Conservation (phyloP, 495 filamentous ascomycete species). For the Copromyces sp. region DNA sequence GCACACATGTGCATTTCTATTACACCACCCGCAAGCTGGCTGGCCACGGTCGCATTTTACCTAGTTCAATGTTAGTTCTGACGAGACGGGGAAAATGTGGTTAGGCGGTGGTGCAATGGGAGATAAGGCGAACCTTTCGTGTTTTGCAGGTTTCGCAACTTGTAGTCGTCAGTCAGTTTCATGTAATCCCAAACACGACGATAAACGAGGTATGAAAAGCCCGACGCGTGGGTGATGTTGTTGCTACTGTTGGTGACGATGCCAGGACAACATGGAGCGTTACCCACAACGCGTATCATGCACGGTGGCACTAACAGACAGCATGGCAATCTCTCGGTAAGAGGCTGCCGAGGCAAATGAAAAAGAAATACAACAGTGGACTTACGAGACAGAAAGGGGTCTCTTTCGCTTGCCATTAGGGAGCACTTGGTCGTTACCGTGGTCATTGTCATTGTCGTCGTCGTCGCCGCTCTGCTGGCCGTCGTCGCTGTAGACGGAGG, state of each 20-base stretch:
- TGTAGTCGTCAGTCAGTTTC: not conserved
- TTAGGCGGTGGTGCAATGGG: not conserved
- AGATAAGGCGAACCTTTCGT: not conserved
- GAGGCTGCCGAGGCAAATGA: not conserved
- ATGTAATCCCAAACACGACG: not conserved
- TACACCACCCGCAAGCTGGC: slow-evolving; percentile 82
- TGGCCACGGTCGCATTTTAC: slow-evolving; percentile 77
- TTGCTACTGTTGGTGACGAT: not conserved
- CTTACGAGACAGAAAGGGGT: slow-evolving; percentile 49
- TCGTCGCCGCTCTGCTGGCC: slow-evolving; percentile 30
- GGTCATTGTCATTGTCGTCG: slow-evolving; percentile 32
- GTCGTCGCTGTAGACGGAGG: slow-evolving; percentile 17
- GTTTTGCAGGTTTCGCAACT: not conserved
- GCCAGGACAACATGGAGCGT: not conserved
- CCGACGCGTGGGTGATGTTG: not conserved
- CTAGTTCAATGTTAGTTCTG: slow-evolving; percentile 14
- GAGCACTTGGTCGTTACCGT: slow-evolving; percentile 29
- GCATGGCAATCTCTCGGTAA: not conserved
- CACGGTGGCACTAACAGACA: not conserved
- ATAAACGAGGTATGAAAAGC: not conserved
- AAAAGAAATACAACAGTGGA: not conserved
- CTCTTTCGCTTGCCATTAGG: slow-evolving; percentile 42
- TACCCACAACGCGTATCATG: not conserved
- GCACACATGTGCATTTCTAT: slow-evolving; percentile 63
- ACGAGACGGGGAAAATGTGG: not conserved